Base-by-base conservation (phyloP, 352 stramenopile genomes). In the Phytophthora pinifolia region DNA sequence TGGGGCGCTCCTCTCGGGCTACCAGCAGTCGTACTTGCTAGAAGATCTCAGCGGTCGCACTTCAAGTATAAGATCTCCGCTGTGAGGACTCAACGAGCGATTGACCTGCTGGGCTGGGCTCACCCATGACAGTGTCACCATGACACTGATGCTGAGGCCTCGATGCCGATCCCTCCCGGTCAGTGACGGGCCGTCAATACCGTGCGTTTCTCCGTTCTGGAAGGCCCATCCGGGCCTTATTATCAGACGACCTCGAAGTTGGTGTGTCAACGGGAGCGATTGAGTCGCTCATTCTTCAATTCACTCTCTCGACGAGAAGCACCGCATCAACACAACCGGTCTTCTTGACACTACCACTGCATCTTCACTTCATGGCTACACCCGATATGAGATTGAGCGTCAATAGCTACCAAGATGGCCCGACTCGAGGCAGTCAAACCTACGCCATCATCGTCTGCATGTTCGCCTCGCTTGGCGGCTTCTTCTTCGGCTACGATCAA, bases 391-490 rank as follows among this genome's bases (percentile, higher is more conserved):
- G 36, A 52, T 31, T 57, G 9, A 62, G 37, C 33, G 32, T 37
- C 25, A 66, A 47, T 49, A 49, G 35, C 27, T 25, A 12, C 50
- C 36, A 54, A 6, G 31, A 65, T 44, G 47, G 14, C 14, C 58
- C 62, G 13, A 72, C 65, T 2, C 35, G 64, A 30, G 66, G 70
- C 33, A 74, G 54, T 34, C 55, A 52, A 13, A 74, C 66, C 25
- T 74, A 74, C 41, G 66, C 66, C 44, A 74, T 74, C 50, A 65
- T 74, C 35, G 66, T 74, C 10, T 74, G 66, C 44, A 67, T 74
- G 33, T 74, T 74, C 49, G 62, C 66, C 30, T 70, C 66, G 2
- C 38, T 74, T 9, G 66, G 66, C 20, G 66, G 66, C n/a, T 59
- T 74, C 53, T 74, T 74, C 45, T 74, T 74, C 53, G 66, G 66